phyloP scores from a whole-genome alignment of 2,329 filamentous ascomycete species.

The Plectosphaerella cucumerina region DNA sequence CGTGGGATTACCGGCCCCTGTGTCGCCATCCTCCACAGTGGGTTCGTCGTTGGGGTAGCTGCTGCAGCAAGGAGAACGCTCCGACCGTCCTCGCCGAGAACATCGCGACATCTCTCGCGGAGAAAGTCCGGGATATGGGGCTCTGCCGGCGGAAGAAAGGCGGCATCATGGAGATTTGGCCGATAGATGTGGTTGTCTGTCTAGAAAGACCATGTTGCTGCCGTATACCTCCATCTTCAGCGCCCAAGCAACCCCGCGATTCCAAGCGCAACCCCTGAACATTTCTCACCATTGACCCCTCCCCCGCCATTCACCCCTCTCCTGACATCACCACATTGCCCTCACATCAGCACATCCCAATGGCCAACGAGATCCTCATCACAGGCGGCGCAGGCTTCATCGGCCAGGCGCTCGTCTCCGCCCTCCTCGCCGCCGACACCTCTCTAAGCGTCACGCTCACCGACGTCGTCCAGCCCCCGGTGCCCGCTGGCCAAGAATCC shows the following conservation, averaged over 20 bases:
- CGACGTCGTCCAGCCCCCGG: constrained; percentile 49
- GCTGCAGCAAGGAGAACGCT: not conserved
- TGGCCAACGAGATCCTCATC: constrained; percentile 45
- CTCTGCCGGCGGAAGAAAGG: no score
- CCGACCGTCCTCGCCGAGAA: not conserved
- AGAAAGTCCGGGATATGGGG: no score
- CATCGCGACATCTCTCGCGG: no score
- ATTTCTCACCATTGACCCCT: not conserved
- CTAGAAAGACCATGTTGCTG: no score
- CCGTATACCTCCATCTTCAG: no score
- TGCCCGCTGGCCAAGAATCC: constrained; percentile 29
- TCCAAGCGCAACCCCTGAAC: no score
- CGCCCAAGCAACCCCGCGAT: no score
- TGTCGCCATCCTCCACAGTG: no score
- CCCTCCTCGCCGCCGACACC: constrained; percentile 40
- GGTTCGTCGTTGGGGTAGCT: not conserved
- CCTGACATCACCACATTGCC: not conserved
- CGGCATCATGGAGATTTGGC: no score
- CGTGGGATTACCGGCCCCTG: not conserved
- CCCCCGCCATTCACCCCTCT: not conserved
- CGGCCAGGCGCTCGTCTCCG: constrained; percentile 54
- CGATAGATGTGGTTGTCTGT: no score
- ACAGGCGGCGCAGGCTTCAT: constrained; percentile 63
- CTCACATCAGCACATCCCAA: not conserved
- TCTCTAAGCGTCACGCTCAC: constrained; percentile 45